These are phyloP conservation scores for Chlamydomonas eustigma DNA, from an alignment of 139 green algal genomes.

Conservation along the genomic window DNA sequence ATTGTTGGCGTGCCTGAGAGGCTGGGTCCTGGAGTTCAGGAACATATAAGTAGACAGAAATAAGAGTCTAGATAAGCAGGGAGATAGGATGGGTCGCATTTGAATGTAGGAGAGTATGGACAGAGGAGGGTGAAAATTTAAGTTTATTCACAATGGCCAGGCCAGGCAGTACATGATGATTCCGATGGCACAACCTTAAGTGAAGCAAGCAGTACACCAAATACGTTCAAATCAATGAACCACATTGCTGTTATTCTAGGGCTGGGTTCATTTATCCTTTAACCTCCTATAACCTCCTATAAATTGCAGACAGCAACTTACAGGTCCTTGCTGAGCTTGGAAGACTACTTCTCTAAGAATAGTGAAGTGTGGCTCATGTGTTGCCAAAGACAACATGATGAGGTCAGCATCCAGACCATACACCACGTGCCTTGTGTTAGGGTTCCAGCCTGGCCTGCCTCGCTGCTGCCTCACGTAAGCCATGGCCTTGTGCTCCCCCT, in stretches of 20 bases:
- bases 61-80: background rate
- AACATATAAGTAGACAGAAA: background rate
- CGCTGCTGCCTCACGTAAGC: slow-evolving; percentile 87
- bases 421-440: slow-evolving; percentile 87
- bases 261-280: too few species aligned
- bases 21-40: slow-evolving; percentile 19
- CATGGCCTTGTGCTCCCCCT: slow-evolving; percentile 99
- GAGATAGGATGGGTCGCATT: background rate
- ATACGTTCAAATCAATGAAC: too few species aligned
- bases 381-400: slow-evolving; percentile 95
- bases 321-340: background rate
- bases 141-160: too few species aligned
- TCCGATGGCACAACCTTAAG: too few species aligned
- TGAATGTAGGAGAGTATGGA: background rate
- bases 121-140: background rate
- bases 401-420: slow-evolving; percentile 99
- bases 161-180: too few species aligned
- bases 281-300: too few species aligned
- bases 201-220: too few species aligned
- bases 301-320: too few species aligned
- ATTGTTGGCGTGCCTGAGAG: slow-evolving; percentile 25
- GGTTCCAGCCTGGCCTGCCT: slow-evolving; percentile 78
- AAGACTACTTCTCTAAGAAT: slow-evolving; percentile 8
- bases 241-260: too few species aligned
- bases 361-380: slow-evolving; percentile 86